Percentiles rank a stretch among this genome's conserved stretches.
phyloP scores from a whole-genome alignment of 2,329 filamentous ascomycete genomes.

The Huntiella moniliformis region DNA sequence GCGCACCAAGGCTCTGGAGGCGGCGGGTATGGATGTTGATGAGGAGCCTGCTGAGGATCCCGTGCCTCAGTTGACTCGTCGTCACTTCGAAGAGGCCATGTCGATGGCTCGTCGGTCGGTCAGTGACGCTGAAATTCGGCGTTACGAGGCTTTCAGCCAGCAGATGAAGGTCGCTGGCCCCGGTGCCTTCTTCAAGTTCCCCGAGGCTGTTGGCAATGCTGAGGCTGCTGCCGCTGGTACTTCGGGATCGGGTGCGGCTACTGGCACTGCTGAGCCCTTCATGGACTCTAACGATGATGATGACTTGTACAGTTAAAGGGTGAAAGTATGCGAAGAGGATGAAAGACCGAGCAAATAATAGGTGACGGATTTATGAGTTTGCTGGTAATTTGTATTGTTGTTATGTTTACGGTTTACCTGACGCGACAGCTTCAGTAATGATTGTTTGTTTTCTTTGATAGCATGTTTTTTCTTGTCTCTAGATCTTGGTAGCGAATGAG shows the following conservation, averaged over 20 bases:
- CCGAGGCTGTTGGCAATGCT: slow-evolving; percentile 46
- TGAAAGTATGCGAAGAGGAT: not conserved
- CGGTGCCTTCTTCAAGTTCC: slow-evolving; percentile 97
- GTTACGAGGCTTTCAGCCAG: slow-evolving; percentile 96
- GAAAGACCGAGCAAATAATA: not conserved
- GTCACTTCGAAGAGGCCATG: slow-evolving; percentile 98
- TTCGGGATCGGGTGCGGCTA: slow-evolving; percentile 31
- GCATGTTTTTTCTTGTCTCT: not conserved
- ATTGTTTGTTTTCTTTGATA: not conserved
- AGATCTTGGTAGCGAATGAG: not conserved
- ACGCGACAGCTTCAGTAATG: not conserved
- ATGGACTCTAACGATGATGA: slow-evolving; percentile 86
- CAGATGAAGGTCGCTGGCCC: slow-evolving; percentile 97
- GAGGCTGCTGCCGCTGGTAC: slow-evolving; percentile 2
- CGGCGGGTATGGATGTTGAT: slow-evolving; percentile 48
- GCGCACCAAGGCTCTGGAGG: slow-evolving; percentile 75
- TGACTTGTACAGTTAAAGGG: slow-evolving; percentile 59
- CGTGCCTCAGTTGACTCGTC: slow-evolving; percentile 86
- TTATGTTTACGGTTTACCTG: slow-evolving; percentile 4
- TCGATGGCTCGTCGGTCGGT: slow-evolving; percentile 82
- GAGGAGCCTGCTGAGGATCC: slow-evolving; percentile 79
- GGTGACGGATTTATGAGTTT: slow-evolving; percentile 1
- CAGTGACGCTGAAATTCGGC: slow-evolving; percentile 88
- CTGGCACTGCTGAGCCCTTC: slow-evolving; percentile 45
- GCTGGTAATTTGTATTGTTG: slow-evolving; percentile 1